Percentiles rank a stretch among this genome's conserved stretches.
These are phyloP conservation scores for Phanerochaete sordida DNA, from an alignment of 768 basidiomycete genomes.

Conservation along the genomic window DNA sequence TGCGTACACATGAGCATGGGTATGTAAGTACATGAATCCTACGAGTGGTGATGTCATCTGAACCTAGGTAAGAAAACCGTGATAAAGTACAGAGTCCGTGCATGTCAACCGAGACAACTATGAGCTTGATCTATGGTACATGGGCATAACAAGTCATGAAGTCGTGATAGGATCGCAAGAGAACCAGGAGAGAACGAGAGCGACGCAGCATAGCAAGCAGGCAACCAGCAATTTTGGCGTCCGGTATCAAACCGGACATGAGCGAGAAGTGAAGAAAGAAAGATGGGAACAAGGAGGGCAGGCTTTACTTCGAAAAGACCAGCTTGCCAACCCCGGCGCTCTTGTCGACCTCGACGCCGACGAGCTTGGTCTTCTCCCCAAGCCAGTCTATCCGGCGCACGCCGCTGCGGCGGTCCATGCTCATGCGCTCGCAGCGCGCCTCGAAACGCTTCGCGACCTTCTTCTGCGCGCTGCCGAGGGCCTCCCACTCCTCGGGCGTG, in stretches of 20 bases:
- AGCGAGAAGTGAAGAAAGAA: neutral
- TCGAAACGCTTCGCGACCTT: constrained; percentile 61
- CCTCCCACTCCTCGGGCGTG: constrained; percentile 63
- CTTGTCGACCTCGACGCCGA: constrained; percentile 60
- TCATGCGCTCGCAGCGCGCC: constrained; percentile 53
- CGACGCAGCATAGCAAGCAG: constrained; percentile 1
- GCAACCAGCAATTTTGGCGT: constrained; percentile 1
- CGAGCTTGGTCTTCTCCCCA: constrained; percentile 53
- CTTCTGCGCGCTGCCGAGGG: constrained; percentile 54
- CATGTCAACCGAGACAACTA: neutral
- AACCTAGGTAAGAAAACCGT: neutral
- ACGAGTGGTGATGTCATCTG: neutral
- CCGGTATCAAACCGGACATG: constrained; percentile 3
- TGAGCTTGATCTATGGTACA: constrained; percentile 1
- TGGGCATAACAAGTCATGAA: constrained; percentile 3
- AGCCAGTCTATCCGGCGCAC: constrained; percentile 67
- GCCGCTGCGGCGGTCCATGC: constrained; percentile 68
- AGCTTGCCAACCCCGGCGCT: constrained; percentile 42
- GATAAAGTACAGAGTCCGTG: constrained; percentile 5
- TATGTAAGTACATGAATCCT: neutral
- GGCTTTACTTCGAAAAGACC: constrained; percentile 38
- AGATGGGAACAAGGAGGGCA: constrained; percentile 15
- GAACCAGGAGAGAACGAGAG: neutral
- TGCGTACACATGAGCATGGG: neutral
- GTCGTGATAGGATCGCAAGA: neutral